Evolutionary conservation across 2,329 filamentous ascomycete species (phyloP).

Genomic region (Fusarium brevicatenulatum): DNA sequence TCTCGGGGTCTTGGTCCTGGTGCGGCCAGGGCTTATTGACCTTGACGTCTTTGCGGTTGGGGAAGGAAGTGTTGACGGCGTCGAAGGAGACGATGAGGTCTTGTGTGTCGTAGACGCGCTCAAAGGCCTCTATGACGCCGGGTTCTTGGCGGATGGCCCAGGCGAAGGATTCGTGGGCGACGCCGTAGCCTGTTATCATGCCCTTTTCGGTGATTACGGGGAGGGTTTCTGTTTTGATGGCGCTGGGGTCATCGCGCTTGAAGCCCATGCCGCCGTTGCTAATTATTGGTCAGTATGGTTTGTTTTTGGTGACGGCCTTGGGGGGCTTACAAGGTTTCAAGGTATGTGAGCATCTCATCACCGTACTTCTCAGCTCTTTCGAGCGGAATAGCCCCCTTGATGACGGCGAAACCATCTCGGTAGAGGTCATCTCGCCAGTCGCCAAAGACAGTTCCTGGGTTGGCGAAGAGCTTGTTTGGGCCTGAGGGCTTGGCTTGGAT

Average conservation of each 20-base stretch:
- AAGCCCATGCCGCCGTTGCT: slow-evolving; percentile 16
- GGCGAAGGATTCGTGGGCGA: slow-evolving; percentile 8
- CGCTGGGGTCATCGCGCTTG: background rate
- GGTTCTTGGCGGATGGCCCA: slow-evolving; percentile 17
- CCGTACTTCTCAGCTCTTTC: background rate
- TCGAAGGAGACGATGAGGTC: slow-evolving; percentile 9
- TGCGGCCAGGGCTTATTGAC: slow-evolving; percentile 14
- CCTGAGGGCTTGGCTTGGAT: slow-evolving; percentile 15
- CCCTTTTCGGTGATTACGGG: slow-evolving; percentile 10
- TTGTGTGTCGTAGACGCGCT: slow-evolving; percentile 13
- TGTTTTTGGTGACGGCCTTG: fast-evolving
- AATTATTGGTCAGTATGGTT: fast-evolving
- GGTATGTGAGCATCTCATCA: slow-evolving; percentile 1
- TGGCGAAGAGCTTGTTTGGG: background rate
- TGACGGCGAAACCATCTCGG: background rate
- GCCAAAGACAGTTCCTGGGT: background rate
- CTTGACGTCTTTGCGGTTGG: slow-evolving; percentile 7
- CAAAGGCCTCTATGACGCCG: background rate
- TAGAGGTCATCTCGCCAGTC: slow-evolving; percentile 17
- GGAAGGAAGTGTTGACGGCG: slow-evolving; percentile 9
- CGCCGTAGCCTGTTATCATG: slow-evolving; percentile 15
- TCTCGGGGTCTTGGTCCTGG: slow-evolving; percentile 10
- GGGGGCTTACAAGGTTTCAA: background rate
- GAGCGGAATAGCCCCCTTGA: background rate
- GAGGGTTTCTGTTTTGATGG: background rate